A percentile compares a stretch with the other conserved stretches of the same genome.
Conservation (phyloP, 768 basidiomycete genomes). For the Amanita exitialis region DNA sequence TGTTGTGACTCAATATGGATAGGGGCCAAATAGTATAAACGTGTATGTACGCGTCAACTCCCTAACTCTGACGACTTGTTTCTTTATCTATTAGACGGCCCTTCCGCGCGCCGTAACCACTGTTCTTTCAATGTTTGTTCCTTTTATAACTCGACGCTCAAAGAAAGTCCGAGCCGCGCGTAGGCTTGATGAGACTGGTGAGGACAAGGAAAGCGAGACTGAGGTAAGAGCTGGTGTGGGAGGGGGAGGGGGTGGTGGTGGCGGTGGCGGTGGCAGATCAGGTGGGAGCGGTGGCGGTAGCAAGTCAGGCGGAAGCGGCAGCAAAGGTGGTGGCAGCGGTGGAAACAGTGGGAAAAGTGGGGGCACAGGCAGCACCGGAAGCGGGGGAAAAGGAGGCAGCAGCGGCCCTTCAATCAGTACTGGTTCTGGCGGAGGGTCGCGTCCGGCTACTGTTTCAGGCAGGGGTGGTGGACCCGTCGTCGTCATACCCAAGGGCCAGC, state of each 20-base stretch:
- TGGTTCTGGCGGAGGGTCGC: slow-evolving; percentile 9
- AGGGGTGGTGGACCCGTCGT: slow-evolving; percentile 19
- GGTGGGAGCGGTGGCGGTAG: background rate
- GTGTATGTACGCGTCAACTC: too few relatives aligned
- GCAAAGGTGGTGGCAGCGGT: slow-evolving; percentile 1
- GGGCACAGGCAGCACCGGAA: slow-evolving; percentile 3
- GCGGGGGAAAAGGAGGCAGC: slow-evolving; percentile 12
- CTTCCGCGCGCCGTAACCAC: background rate
- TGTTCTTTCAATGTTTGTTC: slow-evolving; percentile 15
- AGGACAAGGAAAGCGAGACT: background rate
- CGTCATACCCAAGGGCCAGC: slow-evolving; percentile 32
- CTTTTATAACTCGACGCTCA: slow-evolving; percentile 16
- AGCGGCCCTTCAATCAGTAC: slow-evolving; percentile 13
- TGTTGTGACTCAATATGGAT: too few relatives aligned
- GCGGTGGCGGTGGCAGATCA: background rate
- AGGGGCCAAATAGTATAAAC: too few relatives aligned
- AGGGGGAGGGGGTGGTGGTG: slow-evolving; percentile 6
- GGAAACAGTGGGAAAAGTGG: background rate
- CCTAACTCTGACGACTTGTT: too few relatives aligned
- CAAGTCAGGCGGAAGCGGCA: background rate
- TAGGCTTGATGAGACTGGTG: background rate
- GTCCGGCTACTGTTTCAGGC: slow-evolving; percentile 17
- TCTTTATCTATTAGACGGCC: too few relatives aligned
- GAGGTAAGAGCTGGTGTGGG: background rate
- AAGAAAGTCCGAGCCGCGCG: background rate